phyloP scores from a whole-genome alignment of 208 protist genomes.

The Sergeia podlipaevii region DNA sequence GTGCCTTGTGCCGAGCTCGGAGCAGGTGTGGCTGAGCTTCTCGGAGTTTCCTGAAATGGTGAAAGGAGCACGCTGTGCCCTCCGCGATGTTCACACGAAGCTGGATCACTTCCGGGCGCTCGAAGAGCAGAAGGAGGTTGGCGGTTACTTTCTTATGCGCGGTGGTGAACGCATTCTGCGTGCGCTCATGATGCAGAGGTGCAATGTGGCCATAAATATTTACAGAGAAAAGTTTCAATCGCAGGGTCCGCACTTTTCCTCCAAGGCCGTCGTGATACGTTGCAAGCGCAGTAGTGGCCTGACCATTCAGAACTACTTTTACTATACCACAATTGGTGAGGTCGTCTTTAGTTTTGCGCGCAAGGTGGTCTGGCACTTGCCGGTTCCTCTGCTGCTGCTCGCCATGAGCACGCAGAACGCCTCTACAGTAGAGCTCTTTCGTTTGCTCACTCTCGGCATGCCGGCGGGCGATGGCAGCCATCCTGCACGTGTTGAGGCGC shows the following conservation, averaged over 20 bases:
- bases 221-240: conserved; percentile 83
- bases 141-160: conserved; percentile 99
- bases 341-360: conserved; percentile 86
- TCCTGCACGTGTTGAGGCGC: conserved; percentile 71
- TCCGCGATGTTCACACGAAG: conserved; percentile 58
- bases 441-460: conserved; percentile 68
- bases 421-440: conserved; percentile 55
- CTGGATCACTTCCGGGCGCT: conserved; percentile 72
- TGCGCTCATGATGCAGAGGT: conserved; percentile 93
- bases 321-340: conserved; percentile 94
- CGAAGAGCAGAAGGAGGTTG: conserved; percentile 96
- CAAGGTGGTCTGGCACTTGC: conserved; percentile 85
- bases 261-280: conserved; percentile 94
- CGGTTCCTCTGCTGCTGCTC: conserved; percentile 67
- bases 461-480: conserved; percentile 33
- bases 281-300: conserved; percentile 93
- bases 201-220: conserved; percentile 95
- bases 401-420: conserved; percentile 54
- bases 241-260: conserved; percentile 93
- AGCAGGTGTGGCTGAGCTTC: conserved; percentile 74
- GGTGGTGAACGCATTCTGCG: conserved; percentile 98
- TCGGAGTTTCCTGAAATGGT: conserved; percentile 88
- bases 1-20: conserved; percentile 71
- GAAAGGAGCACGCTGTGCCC: conserved; percentile 63
- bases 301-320: conserved; percentile 94